These are phyloP conservation scores for Meyerozyma sp. DNA, from an alignment of 1,139 yeast species.

Conservation along the genomic window DNA sequence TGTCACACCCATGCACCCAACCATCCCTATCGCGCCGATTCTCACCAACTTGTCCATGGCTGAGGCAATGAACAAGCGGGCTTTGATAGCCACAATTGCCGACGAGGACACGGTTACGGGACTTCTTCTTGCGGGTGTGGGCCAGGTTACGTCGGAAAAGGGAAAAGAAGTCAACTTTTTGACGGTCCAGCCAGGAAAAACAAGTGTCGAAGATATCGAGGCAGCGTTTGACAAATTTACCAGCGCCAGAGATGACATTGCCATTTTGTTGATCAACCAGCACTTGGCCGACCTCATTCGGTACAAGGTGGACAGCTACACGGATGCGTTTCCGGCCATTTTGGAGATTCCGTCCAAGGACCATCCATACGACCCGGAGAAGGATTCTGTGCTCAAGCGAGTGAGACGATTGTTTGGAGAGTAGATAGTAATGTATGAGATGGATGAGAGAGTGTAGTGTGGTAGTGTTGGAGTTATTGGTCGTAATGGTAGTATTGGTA, in stretches of 20 bases:
- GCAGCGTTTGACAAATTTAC: constrained; percentile 74
- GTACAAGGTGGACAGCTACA: constrained; percentile 71
- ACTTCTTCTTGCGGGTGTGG: constrained; percentile 89
- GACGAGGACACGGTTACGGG: constrained; percentile 98
- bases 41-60: constrained; percentile 6
- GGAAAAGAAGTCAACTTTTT: constrained; percentile 76
- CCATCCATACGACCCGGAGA: constrained; percentile 97
- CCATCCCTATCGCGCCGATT: not conserved
- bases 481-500: too few species aligned
- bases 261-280: constrained; percentile 87
- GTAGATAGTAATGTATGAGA: constrained; percentile 20
- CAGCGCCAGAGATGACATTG: constrained; percentile 76
- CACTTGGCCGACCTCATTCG: constrained; percentile 92
- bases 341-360: constrained; percentile 97
- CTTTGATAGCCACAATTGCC: constrained; percentile 86
- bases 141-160: constrained; percentile 66
- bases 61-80: constrained; percentile 57
- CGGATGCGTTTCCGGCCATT: constrained; percentile 93
- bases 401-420: constrained; percentile 95
- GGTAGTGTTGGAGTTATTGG: too few species aligned
- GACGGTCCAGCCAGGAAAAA: constrained; percentile 74
- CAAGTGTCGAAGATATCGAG: constrained; percentile 71
- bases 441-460: too few species aligned
- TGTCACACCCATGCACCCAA: not conserved
- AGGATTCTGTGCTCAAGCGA: constrained; percentile 90